phyloP scores from a whole-genome alignment of 148 eudicot genomes.

The Rhododendron williamsianum region DNA sequence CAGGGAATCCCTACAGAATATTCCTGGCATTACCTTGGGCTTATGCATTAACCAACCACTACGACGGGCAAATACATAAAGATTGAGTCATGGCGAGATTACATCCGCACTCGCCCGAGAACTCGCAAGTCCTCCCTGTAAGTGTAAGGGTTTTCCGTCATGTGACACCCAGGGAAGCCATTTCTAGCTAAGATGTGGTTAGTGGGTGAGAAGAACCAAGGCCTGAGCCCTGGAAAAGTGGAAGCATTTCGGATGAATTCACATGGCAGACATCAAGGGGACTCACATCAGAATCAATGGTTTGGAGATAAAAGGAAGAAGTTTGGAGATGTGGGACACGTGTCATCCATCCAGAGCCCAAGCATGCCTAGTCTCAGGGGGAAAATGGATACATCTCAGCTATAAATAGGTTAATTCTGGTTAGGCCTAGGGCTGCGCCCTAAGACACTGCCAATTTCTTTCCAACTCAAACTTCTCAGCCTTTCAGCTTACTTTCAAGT shows the following conservation, averaged over 20 bases:
- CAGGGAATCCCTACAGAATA: not conserved
- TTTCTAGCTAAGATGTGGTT: not conserved
- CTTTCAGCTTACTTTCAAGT: not conserved
- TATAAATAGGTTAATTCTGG: not conserved
- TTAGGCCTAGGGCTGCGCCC: not conserved
- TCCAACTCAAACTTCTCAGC: not conserved
- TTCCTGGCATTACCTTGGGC: not conserved
- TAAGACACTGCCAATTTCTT: not conserved
- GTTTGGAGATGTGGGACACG: not conserved
- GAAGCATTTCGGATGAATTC: not conserved
- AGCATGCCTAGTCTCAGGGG: not conserved
- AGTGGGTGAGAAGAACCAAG: not conserved
- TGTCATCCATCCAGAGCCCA: not conserved
- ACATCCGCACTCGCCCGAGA: no score
- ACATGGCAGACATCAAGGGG: not conserved
- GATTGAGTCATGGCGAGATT: not conserved
- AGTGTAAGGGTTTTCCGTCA: not conserved
- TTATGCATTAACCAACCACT: not conserved
- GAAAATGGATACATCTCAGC: not conserved
- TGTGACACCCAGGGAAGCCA: not conserved
- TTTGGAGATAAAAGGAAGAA: not conserved
- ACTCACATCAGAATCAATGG: not conserved
- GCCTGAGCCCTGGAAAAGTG: not conserved
- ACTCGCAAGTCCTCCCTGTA: no score
- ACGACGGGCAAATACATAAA: not conserved